phyloP scores from a whole-genome alignment of 2,329 filamentous ascomycete species.

The Aureobasidium sp. region DNA sequence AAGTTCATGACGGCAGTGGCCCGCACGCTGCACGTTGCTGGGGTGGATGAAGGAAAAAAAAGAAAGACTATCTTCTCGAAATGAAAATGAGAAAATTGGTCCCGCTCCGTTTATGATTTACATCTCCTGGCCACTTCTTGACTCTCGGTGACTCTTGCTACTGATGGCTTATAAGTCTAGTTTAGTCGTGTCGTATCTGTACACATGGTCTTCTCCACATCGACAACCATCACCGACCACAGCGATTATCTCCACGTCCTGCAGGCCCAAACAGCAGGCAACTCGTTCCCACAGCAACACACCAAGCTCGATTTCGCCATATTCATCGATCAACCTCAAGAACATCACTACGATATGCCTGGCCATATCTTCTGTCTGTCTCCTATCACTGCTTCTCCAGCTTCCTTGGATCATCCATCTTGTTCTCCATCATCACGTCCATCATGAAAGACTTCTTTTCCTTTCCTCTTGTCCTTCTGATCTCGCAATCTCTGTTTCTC shows the following conservation, averaged over 20 bases:
- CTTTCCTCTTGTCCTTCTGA: background rate
- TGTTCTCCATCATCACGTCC: background rate
- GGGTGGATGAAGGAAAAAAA: conserved; percentile 14
- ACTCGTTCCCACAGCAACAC: background rate
- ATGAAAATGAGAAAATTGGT: conserved; percentile 14
- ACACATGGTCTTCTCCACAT: background rate
- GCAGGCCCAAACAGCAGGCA: background rate
- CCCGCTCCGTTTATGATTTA: conserved; percentile 6
- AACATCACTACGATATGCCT: background rate
- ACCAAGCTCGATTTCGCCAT: background rate
- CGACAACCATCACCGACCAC: background rate
- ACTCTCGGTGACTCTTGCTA: background rate
- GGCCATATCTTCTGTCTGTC: too few species aligned
- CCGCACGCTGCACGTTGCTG: conserved; percentile 9
- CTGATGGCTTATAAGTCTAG: background rate
- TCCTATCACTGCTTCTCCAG: too few species aligned
- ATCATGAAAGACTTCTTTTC: background rate
- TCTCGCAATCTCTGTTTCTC: background rate
- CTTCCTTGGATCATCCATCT: background rate
- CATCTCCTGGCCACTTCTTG: background rate
- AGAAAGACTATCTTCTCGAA: conserved; percentile 13
- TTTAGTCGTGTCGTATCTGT: background rate
- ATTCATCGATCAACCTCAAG: background rate
- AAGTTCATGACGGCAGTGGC: background rate
- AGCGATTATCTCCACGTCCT: background rate